Base-by-base conservation (phyloP, 148 eudicot genomes). In the Nepenthes mirabilis region DNA sequence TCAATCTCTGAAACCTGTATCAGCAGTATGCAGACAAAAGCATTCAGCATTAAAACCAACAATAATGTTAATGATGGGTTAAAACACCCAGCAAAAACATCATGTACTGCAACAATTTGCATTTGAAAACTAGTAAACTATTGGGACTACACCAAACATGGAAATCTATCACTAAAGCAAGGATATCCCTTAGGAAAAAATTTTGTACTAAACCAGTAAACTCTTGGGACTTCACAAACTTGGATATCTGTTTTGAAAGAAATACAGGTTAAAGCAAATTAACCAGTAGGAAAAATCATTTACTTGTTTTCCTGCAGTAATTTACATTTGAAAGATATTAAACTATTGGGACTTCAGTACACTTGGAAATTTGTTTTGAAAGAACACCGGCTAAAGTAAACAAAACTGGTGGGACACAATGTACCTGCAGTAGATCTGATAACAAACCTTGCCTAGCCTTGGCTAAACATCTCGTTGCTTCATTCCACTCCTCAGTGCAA, bases 401-500 rank as follows among this genome's bases (percentile, higher is more conserved):
- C 45, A 14, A 47, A 56, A 32, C 14, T 11, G 55, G 32, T 52
- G 23, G 11, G 50, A 32, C 34, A 52, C 3, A 5, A 12, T 54
- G 47, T 75, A 93, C 99, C 95, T 77, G 79, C 58, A 93, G 75
- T 69, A 86, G 71, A 49, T 78, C 70, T 55, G 69, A 66, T 71
- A 93, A 74, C 96, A 96, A 93, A 48, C 71, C 66, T 59, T 63
- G 72, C 58, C 78, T 78, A 77, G 95, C 79, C 76, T 79, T 89
- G 57, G 80, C 84, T 62, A 93, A 74, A 72, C 99, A 88, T 70
- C 63, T 72, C 66, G 82, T 66, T 65, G 84, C 83, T 62, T 67
- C 83, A 73, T 63, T 52, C 96, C 96, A 88, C 75, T 86, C 88
- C 45, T 62, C 69, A 61, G 70, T 53, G 14, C 13, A 66, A 33